phyloP scores from a whole-genome alignment of 352 stramenopile genomes.

The Phytophthora sp. region DNA sequence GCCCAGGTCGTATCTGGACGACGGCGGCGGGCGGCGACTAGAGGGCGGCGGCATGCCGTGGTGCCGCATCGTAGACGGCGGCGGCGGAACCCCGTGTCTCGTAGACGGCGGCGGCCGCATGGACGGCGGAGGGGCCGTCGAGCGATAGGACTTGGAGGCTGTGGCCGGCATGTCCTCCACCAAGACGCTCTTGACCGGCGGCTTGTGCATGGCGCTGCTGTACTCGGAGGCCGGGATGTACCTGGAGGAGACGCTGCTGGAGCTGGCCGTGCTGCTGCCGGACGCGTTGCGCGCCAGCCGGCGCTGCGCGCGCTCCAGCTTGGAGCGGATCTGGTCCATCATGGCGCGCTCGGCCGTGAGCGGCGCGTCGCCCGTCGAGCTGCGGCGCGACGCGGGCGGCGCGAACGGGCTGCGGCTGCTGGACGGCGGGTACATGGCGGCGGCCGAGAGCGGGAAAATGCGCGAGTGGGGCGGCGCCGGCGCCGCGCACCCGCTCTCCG shows the following conservation, averaged over 20 bases:
- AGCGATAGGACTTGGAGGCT: slow-evolving; percentile 26
- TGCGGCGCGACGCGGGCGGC: slow-evolving; percentile 10
- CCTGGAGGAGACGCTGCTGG: slow-evolving; percentile 16
- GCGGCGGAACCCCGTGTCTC: not conserved
- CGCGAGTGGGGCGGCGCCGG: slow-evolving; percentile 2
- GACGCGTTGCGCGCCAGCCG: slow-evolving; percentile 47
- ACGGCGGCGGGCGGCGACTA: slow-evolving; percentile 9
- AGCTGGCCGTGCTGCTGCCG: slow-evolving; percentile 21
- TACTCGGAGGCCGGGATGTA: slow-evolving; percentile 52
- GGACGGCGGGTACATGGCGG: slow-evolving; percentile 13
- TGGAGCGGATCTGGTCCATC: slow-evolving; percentile 77
- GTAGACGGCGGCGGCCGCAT: too few species aligned
- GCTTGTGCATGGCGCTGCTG: slow-evolving; percentile 23
- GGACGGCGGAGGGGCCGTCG: slow-evolving; percentile 23
- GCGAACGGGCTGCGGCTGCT: slow-evolving; percentile 15
- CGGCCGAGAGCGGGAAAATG: slow-evolving; percentile 4
- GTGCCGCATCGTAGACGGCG: not conserved
- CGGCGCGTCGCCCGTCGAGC: slow-evolving; percentile 16
- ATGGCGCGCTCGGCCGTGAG: slow-evolving; percentile 65
- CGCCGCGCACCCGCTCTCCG: not conserved
- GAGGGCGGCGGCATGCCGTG: slow-evolving; percentile 1
- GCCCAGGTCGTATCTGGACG: slow-evolving; percentile 16
- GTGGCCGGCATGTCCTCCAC: slow-evolving; percentile 49
- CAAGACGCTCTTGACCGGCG: slow-evolving; percentile 44
- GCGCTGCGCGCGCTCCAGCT: slow-evolving; percentile 66